Evolutionary conservation across 305 asterid species (phyloP), one percentile per base, ranked within the genome.

Genomic region (Solanum hybrid): DNA sequence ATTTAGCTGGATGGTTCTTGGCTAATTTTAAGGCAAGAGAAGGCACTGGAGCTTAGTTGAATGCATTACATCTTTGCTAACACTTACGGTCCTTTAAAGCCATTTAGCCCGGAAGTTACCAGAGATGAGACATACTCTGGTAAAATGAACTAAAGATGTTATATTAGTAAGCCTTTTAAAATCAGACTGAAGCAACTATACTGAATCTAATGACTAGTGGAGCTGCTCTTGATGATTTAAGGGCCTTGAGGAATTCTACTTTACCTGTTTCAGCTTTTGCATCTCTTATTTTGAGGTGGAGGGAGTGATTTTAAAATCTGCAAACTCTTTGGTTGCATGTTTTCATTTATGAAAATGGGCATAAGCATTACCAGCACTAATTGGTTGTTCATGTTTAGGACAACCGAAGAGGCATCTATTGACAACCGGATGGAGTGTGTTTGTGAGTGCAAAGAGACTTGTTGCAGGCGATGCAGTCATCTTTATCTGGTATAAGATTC

Each of bases 381-480:
- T 61, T 79, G 37, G 34, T 12, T 80, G 8, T 27, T 83, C 45
- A 38, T 83, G 70, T 93, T 88, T 96, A 97, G 99, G 99, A 87
- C 99, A 97, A 95, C 99, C 99, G 36, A 96, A 96, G 93, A 94
- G 99, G 93, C 99, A 96, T 95, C 99, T 97, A 90, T 97, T 97
- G 89, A 97, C 98, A 79, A 96, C 99, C 20, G 99, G 99, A 89
- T 97, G 99, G 99, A 97, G 99, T 89, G 99, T 97, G 90, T 97
- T 96, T 89, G 99, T 96, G 88, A 97, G 99, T 92, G 99, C 99
- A 87, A 97, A 97, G 93, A 94, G 96, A 92, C 96, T 97, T 82
- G 94, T 95, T 90, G 98, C 99, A 90, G 99, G 99, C 75, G 99
- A 97, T 92, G 93, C 98, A 20, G 99, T 97, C 89, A 96, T 97